These are phyloP conservation scores for Colletotrichum tamarilloi DNA, from an alignment of 2,329 filamentous ascomycete genomes.

Conservation along the genomic window DNA sequence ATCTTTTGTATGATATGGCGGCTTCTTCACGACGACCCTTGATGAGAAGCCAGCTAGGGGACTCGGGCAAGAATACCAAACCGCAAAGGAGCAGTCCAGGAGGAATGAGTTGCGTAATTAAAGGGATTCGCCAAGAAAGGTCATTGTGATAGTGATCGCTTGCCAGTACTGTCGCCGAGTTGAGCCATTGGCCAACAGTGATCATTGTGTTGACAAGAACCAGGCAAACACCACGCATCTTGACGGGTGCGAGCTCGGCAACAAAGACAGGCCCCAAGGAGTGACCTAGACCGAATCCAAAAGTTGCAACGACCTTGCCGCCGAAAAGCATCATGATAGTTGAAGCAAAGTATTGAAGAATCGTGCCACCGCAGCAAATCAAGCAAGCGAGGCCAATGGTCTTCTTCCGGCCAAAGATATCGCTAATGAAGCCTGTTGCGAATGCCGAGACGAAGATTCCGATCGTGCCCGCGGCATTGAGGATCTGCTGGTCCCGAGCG, in stretches of 20 bases:
- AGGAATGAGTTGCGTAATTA: constrained; percentile 44
- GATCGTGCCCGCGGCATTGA: constrained; percentile 44
- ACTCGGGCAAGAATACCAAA: constrained; percentile 39
- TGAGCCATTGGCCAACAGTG: constrained; percentile 42
- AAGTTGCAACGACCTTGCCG: constrained; percentile 42
- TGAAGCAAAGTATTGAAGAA: constrained; percentile 41
- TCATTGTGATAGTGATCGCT: constrained; percentile 37
- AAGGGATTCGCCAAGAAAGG: constrained; percentile 43
- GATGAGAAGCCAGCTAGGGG: constrained; percentile 39
- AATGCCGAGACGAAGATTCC: constrained; percentile 45
- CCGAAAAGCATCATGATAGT: constrained; percentile 41
- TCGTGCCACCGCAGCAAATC: constrained; percentile 38
- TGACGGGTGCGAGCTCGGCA: constrained; percentile 45
- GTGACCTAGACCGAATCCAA: constrained; percentile 46
- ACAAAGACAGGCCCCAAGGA: constrained; percentile 46
- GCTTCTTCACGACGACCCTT: constrained; percentile 36
- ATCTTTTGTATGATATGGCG: constrained; percentile 37
- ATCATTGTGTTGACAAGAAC: constrained; percentile 47
- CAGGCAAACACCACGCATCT: constrained; percentile 44
- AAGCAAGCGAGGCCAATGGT: constrained; percentile 38
- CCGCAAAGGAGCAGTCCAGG: constrained; percentile 40
- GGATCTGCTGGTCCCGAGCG: constrained; percentile 43
- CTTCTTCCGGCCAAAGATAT: constrained; percentile 41
- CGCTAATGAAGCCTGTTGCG: constrained; percentile 41
- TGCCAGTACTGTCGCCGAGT: constrained; percentile 26